Evolutionary conservation across 2,329 filamentous ascomycete species (phyloP).

Genomic region (Penicillium sp.): DNA sequence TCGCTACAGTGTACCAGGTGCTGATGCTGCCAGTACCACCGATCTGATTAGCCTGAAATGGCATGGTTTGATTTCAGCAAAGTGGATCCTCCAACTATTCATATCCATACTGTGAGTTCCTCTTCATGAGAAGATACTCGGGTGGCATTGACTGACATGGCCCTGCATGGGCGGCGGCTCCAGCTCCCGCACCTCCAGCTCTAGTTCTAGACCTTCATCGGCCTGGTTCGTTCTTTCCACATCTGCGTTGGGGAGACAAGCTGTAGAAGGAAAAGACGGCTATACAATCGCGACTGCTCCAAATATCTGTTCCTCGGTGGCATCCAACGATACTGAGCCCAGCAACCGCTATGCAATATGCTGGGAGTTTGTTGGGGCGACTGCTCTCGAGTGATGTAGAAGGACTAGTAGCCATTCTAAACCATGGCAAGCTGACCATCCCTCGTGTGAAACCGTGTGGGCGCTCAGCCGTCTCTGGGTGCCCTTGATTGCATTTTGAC

Average conservation of each 20-base stretch:
- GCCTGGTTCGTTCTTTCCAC: conserved; percentile 42
- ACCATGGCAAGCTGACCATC: neutral
- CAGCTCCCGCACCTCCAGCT: conserved; percentile 14
- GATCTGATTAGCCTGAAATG: conserved; percentile 45
- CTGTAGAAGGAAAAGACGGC: conserved; percentile 44
- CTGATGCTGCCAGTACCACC: conserved; percentile 23
- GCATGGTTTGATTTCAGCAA: conserved; percentile 44
- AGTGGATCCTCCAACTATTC: conserved; percentile 45
- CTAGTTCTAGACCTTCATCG: conserved; percentile 1
- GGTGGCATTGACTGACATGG: conserved; percentile 14
- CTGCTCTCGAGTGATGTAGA: conserved; percentile 20
- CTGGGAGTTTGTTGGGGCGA: conserved; percentile 44
- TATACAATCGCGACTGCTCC: conserved; percentile 34
- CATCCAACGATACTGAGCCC: conserved; percentile 5
- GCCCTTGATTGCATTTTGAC: neutral
- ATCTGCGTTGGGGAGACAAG: conserved; percentile 36
- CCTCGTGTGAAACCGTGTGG: neutral
- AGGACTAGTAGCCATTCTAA: neutral
- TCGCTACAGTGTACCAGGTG: conserved; percentile 44
- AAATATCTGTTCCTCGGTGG: conserved; percentile 16
- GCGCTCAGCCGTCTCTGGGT: neutral
- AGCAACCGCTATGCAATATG: conserved; percentile 32
- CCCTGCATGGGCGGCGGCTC: conserved; percentile 21
- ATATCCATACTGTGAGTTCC: conserved; percentile 39
- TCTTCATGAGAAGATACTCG: neutral